Percentiles rank a stretch among this genome's conserved stretches.
Conservation (phyloP, 1,284 basidiomycete species). For the Bjerkandera adusta region DNA sequence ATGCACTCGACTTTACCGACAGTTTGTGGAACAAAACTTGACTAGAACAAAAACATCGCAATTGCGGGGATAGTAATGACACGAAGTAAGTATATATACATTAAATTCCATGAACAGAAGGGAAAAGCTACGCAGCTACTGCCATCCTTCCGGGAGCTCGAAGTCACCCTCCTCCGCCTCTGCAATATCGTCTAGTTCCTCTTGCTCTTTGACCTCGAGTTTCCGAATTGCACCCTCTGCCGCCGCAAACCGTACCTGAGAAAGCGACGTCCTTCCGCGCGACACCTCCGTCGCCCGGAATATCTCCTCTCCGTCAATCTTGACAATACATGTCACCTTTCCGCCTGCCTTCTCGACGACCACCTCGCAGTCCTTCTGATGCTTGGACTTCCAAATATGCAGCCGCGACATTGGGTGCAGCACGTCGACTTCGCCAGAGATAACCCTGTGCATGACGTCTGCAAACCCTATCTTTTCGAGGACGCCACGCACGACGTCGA, state of each 20-base stretch:
- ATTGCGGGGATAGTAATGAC: no score
- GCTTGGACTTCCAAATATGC: slow-evolving; percentile 53
- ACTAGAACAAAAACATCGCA: no score
- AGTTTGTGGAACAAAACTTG: no score
- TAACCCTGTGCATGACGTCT: slow-evolving; percentile 58
- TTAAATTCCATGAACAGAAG: no score
- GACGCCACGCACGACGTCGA: slow-evolving; percentile 52
- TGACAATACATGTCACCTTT: slow-evolving; percentile 46
- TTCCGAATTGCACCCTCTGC: slow-evolving; percentile 56
- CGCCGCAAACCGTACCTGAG: slow-evolving; percentile 61
- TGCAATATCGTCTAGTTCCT: slow-evolving; percentile 16
- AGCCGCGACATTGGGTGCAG: slow-evolving; percentile 68
- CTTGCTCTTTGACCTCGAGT: slow-evolving; percentile 33
- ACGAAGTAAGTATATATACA: no score
- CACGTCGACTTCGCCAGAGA: slow-evolving; percentile 59
- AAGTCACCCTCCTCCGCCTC: slow-evolving; percentile 14
- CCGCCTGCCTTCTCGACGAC: slow-evolving; percentile 42
- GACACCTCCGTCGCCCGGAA: slow-evolving; percentile 43
- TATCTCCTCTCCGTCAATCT: slow-evolving; percentile 50
- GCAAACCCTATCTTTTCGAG: slow-evolving; percentile 57
- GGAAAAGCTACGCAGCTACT: no score
- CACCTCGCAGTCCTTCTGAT: slow-evolving; percentile 42
- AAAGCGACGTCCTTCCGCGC: slow-evolving; percentile 50
- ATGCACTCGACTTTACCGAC: no score
- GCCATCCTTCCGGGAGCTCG: no score